Percentiles rank a stretch among this genome's conserved stretches.
Conservation (phyloP, 1,284 basidiomycete species). For the Boletus semigastroideus region DNA sequence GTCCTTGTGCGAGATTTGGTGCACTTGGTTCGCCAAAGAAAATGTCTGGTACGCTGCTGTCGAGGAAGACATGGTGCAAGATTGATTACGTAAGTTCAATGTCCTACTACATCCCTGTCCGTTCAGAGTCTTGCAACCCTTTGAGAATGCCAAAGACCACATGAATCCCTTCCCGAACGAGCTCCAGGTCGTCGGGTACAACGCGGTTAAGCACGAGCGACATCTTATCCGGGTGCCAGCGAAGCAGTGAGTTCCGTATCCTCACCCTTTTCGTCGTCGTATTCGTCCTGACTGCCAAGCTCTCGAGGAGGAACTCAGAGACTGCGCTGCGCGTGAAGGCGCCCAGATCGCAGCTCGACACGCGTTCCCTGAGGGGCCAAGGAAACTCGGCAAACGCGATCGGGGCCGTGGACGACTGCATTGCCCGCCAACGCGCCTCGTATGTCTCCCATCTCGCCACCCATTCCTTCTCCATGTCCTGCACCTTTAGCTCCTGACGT, state of each 20-base stretch:
- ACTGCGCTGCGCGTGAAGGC: conserved; percentile 42
- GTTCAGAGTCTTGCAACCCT: conserved; percentile 29
- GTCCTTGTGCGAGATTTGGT: conserved; percentile 70
- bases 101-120: conserved; percentile 5
- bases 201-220: conserved; percentile 50
- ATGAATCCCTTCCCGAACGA: conserved; percentile 44
- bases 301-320: conserved; percentile 54
- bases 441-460: conserved; percentile 47
- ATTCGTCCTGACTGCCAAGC: conserved; percentile 42
- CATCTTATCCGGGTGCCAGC: conserved; percentile 78
- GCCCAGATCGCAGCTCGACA: conserved; percentile 34
- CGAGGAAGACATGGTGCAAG: conserved; percentile 26
- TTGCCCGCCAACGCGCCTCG: conserved; percentile 45
- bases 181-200: conserved; percentile 47
- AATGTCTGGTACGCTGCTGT: conserved; percentile 85
- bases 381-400: conserved; percentile 52
- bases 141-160: conserved; percentile 30
- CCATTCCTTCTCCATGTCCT: conserved; percentile 20
- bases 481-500: conserved; percentile 22
- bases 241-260: conserved; percentile 56
- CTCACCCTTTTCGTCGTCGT: conserved; percentile 49
- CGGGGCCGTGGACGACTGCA: conserved; percentile 28
- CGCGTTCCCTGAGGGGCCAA: conserved; percentile 49
- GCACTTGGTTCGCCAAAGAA: conserved; percentile 78
- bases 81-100: neutral